Evolutionary conservation across 345 rosid species (phyloP), one percentile per base, ranked within the genome.

Genomic region (Rubroshorea leprosula): DNA sequence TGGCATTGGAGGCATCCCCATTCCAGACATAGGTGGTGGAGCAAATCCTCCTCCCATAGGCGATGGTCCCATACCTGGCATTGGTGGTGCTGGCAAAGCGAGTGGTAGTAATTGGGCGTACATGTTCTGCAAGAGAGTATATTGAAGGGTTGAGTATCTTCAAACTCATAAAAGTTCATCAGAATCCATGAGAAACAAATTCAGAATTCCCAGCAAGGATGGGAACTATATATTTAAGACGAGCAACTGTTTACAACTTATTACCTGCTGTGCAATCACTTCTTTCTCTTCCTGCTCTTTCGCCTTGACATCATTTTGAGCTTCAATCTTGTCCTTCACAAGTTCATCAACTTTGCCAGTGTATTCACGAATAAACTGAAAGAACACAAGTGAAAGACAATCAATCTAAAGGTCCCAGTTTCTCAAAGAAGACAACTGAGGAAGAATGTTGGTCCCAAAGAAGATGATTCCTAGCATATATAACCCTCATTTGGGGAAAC

Each of bases 1-100:
- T 51, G 80, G 82, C 94, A 86, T 83, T 17, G 87, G 85, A 38
- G 80, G 85, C 83, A 83, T 78, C 8, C 94, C 86, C 78, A 75
- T 63, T 16, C 87, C 94, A 1, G 80, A 76, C 84, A 76, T 80
- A 0, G 70, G 77, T 45, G 68, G 69, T 46, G 79, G 80, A 45
- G 64, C 73, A 22, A 58, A 73, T 54, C 48, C 8, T 51, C 66
- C 26, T 6, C 71, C 76, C 54, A 63, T 63, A 5, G 61, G 69
- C 23, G 70, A 66, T 50, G 80, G 78, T 35, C 78, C 83, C 94
- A 86, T 89, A 9, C 95, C 95, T 0, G 95, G 92, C 85, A 86
- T 79, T 1, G 95, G 93, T 1, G 97, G 97, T 29, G 97, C 93
- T 24, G 97, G 97, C 73, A 87, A 73, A 46, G 93, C 90, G 24